phyloP scores from a whole-genome alignment of 345 rosid genomes.

The Corymbia maculata region DNA sequence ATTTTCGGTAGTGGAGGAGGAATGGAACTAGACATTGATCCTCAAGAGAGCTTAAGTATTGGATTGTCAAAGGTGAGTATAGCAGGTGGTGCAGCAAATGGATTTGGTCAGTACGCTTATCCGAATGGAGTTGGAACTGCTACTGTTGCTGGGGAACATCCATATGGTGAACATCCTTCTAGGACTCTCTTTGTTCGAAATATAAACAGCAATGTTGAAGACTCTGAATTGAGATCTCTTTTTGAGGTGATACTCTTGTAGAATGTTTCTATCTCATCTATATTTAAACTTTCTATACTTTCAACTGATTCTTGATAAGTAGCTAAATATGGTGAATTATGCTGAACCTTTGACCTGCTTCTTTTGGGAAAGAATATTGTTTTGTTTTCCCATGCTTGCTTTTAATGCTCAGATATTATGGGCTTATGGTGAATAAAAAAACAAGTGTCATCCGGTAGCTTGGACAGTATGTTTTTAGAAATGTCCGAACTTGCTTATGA shows the following conservation, averaged over 20 bases:
- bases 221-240: constrained; percentile 71
- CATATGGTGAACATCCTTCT: constrained; percentile 94
- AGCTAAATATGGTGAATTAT: background rate
- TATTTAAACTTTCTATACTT: background rate
- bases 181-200: constrained; percentile 90
- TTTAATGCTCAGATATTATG: background rate
- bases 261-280: background rate
- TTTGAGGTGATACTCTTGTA: constrained; percentile 54
- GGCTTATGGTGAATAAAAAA: background rate
- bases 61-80: constrained; percentile 40
- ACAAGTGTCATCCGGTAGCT: background rate
- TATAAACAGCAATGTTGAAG: constrained; percentile 91
- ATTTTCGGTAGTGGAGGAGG: constrained; percentile 90
- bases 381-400: background rate
- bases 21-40: constrained; percentile 72
- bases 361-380: background rate
- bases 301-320: background rate
- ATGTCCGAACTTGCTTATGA: background rate
- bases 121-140: constrained; percentile 47
- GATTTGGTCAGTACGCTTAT: constrained; percentile 30
- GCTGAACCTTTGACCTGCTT: background rate
- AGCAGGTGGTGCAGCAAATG: constrained; percentile 49
- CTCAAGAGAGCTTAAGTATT: constrained; percentile 36
- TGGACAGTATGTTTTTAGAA: background rate
- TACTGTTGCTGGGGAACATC: constrained; percentile 82